phyloP scores from a whole-genome alignment of 208 protist genomes.

The Porcisia hertigi region DNA sequence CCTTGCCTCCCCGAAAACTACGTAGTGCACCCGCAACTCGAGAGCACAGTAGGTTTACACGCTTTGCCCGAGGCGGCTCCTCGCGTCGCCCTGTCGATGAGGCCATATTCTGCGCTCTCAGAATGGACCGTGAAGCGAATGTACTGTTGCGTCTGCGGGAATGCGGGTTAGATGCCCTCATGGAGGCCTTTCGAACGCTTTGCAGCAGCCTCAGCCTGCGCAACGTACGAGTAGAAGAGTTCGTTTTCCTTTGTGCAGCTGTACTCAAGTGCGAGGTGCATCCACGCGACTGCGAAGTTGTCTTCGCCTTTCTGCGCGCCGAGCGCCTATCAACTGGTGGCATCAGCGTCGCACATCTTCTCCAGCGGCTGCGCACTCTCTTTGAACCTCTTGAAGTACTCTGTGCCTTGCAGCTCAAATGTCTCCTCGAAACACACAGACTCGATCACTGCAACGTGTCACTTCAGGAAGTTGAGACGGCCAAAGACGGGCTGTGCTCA shows the following conservation, averaged over 20 bases:
- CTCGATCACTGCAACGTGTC: constrained; percentile 27
- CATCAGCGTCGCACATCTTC: constrained; percentile 23
- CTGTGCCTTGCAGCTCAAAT: constrained; percentile 32
- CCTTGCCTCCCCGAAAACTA: neutral
- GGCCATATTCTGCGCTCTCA: constrained; percentile 27
- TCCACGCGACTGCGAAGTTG: constrained; percentile 27
- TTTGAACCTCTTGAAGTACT: constrained; percentile 24
- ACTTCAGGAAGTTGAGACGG: constrained; percentile 21
- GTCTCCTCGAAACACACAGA: constrained; percentile 24
- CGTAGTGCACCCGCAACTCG: neutral
- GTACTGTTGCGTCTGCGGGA: constrained; percentile 20
- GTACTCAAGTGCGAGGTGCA: constrained; percentile 17
- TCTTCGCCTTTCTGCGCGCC: constrained; percentile 27
- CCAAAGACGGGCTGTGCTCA: constrained; percentile 12
- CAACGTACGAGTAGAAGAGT: constrained; percentile 21
- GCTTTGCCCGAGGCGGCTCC: neutral
- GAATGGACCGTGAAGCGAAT: constrained; percentile 25
- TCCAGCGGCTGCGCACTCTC: constrained; percentile 23
- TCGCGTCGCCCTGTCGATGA: constrained; percentile 30
- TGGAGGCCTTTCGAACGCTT: constrained; percentile 14
- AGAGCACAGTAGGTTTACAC: neutral
- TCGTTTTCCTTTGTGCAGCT: constrained; percentile 27
- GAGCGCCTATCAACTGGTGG: constrained; percentile 17
- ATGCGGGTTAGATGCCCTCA: constrained; percentile 13
- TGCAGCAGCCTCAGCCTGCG: constrained; percentile 35